phyloP scores from a whole-genome alignment of 176 grass and related monocot genomes.

The Raddia distichophylla region DNA sequence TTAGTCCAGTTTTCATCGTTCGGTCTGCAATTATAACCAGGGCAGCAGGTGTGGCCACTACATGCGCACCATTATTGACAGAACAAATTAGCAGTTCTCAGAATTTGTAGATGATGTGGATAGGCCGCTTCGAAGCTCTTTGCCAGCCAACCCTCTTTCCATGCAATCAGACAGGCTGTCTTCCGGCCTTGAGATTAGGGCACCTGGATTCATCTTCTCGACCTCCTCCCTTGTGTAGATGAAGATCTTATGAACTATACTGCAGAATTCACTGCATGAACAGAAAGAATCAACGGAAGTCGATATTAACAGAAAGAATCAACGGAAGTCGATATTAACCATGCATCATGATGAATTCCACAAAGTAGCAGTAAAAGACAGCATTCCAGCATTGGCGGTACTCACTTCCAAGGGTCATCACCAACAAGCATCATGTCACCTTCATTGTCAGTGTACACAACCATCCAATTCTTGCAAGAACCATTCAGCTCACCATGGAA shows the following conservation, averaged over 20 bases:
- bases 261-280: slow-evolving; percentile 74
- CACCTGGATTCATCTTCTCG: slow-evolving; percentile 75
- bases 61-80: slow-evolving; percentile 28
- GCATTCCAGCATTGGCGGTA: neutral
- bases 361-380: neutral
- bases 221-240: slow-evolving; percentile 85
- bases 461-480: slow-evolving; percentile 67
- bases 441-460: slow-evolving; percentile 88
- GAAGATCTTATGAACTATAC: slow-evolving; percentile 86
- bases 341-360: slow-evolving; percentile 10
- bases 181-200: slow-evolving; percentile 60
- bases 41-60: neutral
- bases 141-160: slow-evolving; percentile 40
- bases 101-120: slow-evolving; percentile 39
- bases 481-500: slow-evolving; percentile 71
- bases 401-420: slow-evolving; percentile 92
- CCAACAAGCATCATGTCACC: slow-evolving; percentile 97
- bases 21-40: neutral
- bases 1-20: neutral
- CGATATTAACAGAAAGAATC: neutral
- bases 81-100: slow-evolving; percentile 50
- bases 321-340: neutral
- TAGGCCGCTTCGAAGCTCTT: slow-evolving; percentile 34
- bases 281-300: neutral
- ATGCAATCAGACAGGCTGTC: slow-evolving; percentile 49